phyloP scores from a whole-genome alignment of 2,329 filamentous ascomycete species.

The Fusarium sp. region DNA sequence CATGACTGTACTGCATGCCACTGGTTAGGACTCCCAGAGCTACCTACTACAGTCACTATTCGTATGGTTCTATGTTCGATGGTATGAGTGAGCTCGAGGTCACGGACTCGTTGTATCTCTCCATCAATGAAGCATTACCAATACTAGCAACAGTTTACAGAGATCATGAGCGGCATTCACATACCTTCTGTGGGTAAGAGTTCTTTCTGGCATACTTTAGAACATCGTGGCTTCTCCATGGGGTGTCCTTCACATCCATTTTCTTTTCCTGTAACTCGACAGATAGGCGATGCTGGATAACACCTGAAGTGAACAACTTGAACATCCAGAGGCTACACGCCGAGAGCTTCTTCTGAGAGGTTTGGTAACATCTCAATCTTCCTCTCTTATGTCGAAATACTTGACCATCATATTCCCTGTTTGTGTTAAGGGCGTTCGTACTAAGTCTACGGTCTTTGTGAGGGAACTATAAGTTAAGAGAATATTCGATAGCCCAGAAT shows the following conservation, averaged over 20 bases:
- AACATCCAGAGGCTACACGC: background rate
- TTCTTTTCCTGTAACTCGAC: background rate
- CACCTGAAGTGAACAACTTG: background rate
- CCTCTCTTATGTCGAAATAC: background rate
- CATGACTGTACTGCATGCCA: no score
- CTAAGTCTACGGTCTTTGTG: background rate
- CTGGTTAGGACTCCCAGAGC: no score
- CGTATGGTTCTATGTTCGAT: background rate
- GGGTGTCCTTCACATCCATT: background rate
- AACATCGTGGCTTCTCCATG: background rate
- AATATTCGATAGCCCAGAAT: background rate
- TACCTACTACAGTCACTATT: background rate
- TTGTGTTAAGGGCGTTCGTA: background rate
- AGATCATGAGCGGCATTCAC: no score
- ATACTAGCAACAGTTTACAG: background rate
- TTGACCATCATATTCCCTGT: background rate
- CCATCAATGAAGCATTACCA: background rate
- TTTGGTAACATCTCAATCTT: background rate
- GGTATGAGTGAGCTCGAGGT: background rate
- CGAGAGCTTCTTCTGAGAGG: background rate
- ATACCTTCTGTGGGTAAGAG: background rate
- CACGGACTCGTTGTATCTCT: background rate
- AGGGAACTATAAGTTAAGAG: fast-evolving
- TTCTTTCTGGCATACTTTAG: background rate
- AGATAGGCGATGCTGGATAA: background rate